Conservation (phyloP, 495 filamentous ascomycete genomes). For the Xeromyces bisporus region DNA sequence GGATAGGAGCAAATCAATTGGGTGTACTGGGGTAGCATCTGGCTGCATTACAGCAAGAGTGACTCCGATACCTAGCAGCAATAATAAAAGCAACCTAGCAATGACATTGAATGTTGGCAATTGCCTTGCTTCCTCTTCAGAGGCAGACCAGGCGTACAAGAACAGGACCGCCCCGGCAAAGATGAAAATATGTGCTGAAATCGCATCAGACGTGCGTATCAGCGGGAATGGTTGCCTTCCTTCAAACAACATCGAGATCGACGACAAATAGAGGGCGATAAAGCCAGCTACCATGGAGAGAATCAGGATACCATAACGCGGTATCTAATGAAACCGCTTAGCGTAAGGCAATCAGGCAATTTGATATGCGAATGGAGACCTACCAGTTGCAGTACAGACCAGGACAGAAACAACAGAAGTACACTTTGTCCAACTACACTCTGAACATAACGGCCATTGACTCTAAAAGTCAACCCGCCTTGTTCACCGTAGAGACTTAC, state of each 20-base stretch:
- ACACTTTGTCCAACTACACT: conserved; percentile 20
- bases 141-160: conserved; percentile 14
- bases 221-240: conserved; percentile 20
- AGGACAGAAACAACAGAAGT: conserved; percentile 12
- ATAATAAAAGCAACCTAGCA: conserved; percentile 12
- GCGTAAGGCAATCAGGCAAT: not conserved
- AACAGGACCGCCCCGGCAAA: conserved; percentile 13
- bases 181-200: conserved; percentile 7
- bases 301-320: conserved; percentile 18
- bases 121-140: conserved; percentile 15
- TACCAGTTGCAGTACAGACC: conserved; percentile 27
- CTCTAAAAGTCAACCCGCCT: conserved; percentile 12
- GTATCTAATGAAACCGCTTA: conserved; percentile 15
- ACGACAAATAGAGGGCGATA: conserved; percentile 15
- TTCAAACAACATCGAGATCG: conserved; percentile 11
- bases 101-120: conserved; percentile 15
- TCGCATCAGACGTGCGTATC: conserved; percentile 8
- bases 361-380: conserved; percentile 4
- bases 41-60: conserved; percentile 15
- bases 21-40: conserved; percentile 16
- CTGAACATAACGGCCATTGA: conserved; percentile 15
- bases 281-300: conserved; percentile 20
- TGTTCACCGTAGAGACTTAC: conserved; percentile 13
- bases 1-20: conserved; percentile 32
- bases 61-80: conserved; percentile 14